Evolutionary conservation across 202 grass and related monocot species (phyloP), one percentile per base, ranked within the genome.

Genomic region (Setaria viridis): DNA sequence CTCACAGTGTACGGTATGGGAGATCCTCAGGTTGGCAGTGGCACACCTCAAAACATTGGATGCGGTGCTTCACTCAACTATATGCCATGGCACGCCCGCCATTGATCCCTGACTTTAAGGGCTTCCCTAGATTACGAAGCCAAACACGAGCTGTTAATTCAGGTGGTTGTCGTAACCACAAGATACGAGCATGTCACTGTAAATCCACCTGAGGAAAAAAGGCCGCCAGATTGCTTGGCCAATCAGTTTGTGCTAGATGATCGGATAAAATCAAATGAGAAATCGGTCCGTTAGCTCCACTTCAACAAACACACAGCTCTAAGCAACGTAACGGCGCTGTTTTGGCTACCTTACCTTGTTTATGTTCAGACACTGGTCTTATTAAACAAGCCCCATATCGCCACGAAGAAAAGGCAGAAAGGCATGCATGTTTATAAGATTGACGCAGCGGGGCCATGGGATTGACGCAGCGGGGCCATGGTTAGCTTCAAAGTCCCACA

Each of bases 401-500:
- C 46, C 6, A 64, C 15, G 17, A 4, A 4, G 70, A 77, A 71
- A 48, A 35, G 15, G 7, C 4, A 55, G 41, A 82, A 68, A 67
- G 11, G 19, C 53, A 4, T 20, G 12, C 79, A 63, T 3, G 30
- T 47, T 21, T 62, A 45, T 25, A 30, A 59, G 35, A 76, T 76
- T 80, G 77, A 80, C 53, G 48, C 3, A 11, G 80, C 2, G 15
- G 60, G 54, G 25, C 74, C 42, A 90, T 74, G 58, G 83, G 35
- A 76, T 76, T 80, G 77, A 80, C 53, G 48, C 3, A 11, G 80
- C 2, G 15, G 60, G 54, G 25, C 74, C 42, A 90, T 74, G 58
- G 83, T 86, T 90, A 62, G 79, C 84, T 87, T 90, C 72, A 53
- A 83, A 90, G 84, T 9, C 50, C 74, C 39, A 87, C 39, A 32